These are phyloP conservation scores for Mollisia scopiformis DNA, from an alignment of 2,329 filamentous ascomycete species.

Conservation along the genomic window DNA sequence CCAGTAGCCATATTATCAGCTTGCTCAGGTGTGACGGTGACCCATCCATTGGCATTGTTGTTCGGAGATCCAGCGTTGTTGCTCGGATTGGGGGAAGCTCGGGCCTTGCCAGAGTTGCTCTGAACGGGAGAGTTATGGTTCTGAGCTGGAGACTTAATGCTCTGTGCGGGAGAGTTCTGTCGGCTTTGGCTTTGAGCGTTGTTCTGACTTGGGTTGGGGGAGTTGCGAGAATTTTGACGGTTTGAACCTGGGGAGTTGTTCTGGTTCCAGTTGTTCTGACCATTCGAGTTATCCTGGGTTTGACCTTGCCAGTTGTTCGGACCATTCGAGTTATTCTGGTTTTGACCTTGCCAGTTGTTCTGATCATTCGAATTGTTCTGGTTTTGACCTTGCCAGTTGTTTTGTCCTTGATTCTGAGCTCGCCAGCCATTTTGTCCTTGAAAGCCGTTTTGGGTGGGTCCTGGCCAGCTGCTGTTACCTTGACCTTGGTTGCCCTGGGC, in stretches of 20 bases:
- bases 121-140: neutral
- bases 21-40: constrained; percentile 1
- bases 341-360: neutral
- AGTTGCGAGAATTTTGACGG: too few species aligned
- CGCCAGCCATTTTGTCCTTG: neutral
- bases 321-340: neutral
- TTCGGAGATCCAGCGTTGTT: neutral
- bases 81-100: neutral
- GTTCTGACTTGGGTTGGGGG: too few species aligned
- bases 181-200: too few species aligned
- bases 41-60: neutral
- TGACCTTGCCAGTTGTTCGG: too few species aligned
- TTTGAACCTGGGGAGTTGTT: neutral
- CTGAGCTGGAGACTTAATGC: neutral
- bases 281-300: neutral
- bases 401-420: neutral
- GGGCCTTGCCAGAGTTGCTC: neutral
- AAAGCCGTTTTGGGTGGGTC: neutral
- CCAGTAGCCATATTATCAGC: constrained; percentile 1
- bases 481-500: neutral
- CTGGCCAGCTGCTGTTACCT: neutral
- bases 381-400: neutral
- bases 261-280: neutral
- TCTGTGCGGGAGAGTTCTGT: too few species aligned
- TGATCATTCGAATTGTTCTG: neutral